Base-by-base conservation (phyloP, 2,329 filamentous ascomycete genomes). In the Ilyonectria mors-panacis region DNA sequence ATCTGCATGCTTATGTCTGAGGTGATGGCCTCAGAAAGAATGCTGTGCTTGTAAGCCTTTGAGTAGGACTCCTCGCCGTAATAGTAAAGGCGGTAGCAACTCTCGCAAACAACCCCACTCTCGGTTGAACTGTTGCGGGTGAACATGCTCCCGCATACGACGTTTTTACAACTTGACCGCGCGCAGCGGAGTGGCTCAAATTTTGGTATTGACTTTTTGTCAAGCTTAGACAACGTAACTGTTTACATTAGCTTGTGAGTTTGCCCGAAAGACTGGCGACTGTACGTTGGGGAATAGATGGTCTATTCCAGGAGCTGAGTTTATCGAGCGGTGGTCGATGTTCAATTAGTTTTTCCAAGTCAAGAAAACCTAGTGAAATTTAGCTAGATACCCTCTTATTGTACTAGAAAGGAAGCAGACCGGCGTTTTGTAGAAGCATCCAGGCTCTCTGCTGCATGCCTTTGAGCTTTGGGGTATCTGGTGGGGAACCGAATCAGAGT, bases 311-410 rank as follows among this genome's bases (percentile, higher is more conserved):
- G 26, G 69, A 69, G 1, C 69, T 64, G 17, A 72, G 47, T 17
- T 58, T 70, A 21, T 72, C 67, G 13, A 59, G 65, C 3, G 67
- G 65, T 12, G 69, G 57, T 1, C 71, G 71, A 58, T 73, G 71
- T n/a, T 73, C 71, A 6, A 73, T 70, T 10, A 73, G 12, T 35
- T 64, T 73, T 12, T 73, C 71, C 23, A 73, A 72, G 33, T 73
- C 71, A 6, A 73, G 60, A 21, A 73, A 70, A 0, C 71, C 71
- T 73, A 13, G 1, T 0, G 8, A 5, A 9, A 1, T 0, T 2
- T 28, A 33, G 15, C 21, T 2, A 12, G 12, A 7, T 19, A 6
- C 17, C 19, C 5, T 2, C 4, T 17, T 9, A 8, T n/a, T n/a
- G 15, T 1, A 42, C 19, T 8, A 3, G 17, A 19, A 6, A n/a